A percentile compares a stretch with the other conserved stretches of the same genome.
Conservation (phyloP, 768 basidiomycete genomes). For the Rhizopogon salebrosus region DNA sequence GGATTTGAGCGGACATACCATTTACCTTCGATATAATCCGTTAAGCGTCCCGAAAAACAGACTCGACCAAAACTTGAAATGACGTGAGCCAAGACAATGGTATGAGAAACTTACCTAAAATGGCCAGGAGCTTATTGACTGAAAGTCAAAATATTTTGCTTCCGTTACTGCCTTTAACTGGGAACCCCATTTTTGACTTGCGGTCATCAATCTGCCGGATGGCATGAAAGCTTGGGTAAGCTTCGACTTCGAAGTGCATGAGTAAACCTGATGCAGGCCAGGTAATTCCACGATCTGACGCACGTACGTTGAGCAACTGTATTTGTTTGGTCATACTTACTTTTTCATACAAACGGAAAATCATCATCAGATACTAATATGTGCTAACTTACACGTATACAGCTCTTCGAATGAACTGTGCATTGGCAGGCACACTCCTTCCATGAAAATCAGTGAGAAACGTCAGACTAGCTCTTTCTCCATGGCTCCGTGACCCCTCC, state of each 20-base stretch:
- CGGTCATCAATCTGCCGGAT: too few species aligned
- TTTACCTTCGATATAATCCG: background rate
- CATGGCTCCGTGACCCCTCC: background rate
- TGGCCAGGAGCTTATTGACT: background rate
- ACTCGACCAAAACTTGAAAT: background rate
- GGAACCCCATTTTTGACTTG: background rate
- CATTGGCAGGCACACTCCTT: background rate
- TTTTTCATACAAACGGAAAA: slow-evolving; percentile 4
- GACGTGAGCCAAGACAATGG: background rate
- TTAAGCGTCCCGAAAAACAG: slow-evolving; percentile 7
- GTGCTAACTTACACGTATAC: too few species aligned
- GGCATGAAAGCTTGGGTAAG: too few species aligned
- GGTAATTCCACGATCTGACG: background rate
- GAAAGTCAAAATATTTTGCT: background rate
- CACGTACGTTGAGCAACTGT: background rate
- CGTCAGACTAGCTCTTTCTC: too few species aligned
- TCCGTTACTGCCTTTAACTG: background rate
- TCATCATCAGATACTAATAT: too few species aligned
- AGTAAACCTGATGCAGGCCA: too few species aligned
- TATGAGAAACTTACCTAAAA: slow-evolving; percentile 5
- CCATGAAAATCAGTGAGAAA: too few species aligned
- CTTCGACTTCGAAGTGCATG: too few species aligned
- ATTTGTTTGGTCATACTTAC: background rate
- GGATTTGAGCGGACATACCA: slow-evolving; percentile 22
- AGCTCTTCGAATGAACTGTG: too few species aligned